Evolutionary conservation across 179 eudicot species (phyloP).

Genomic region (Nepenthes alata): DNA sequence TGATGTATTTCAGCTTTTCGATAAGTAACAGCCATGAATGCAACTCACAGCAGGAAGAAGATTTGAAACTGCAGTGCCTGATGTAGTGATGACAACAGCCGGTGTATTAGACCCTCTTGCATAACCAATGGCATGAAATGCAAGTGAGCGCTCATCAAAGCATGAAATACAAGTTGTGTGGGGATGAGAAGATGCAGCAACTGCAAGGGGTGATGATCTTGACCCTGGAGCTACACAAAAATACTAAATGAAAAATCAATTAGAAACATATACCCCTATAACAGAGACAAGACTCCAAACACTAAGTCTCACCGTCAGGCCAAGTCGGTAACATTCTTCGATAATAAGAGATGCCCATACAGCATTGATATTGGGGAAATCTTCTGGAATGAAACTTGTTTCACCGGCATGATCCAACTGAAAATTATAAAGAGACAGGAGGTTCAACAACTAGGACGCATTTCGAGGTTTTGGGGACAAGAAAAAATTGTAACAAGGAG

Average conservation of each 20-base stretch:
- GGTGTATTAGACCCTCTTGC: conserved; percentile 83
- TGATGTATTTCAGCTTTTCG: not conserved
- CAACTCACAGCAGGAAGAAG: conserved; percentile 94
- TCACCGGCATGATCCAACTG: conserved; percentile 21
- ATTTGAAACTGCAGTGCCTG: conserved; percentile 97
- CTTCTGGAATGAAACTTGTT: conserved; percentile 22
- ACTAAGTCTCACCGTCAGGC: conserved; percentile 65
- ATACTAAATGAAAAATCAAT: conserved; percentile 48
- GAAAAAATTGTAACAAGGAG: not conserved
- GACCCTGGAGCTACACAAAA: conserved; percentile 99
- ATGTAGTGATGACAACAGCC: conserved; percentile 85
- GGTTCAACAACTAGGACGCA: not conserved
- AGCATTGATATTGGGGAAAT: conserved; percentile 65
- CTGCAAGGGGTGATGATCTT: conserved; percentile 85
- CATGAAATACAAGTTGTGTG: conserved; percentile 67
- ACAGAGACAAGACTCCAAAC: conserved; percentile 6
- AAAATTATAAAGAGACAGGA: conserved; percentile 15
- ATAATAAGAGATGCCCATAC: conserved; percentile 86
- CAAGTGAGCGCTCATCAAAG: conserved; percentile 88
- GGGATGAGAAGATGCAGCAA: conserved; percentile 86
- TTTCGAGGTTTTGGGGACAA: not conserved
- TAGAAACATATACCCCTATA: conserved; percentile 19
- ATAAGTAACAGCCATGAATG: not conserved
- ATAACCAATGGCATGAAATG: conserved; percentile 94
- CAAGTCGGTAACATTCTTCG: conserved; percentile 92